Evolutionary conservation across 805 yeast genomes (phyloP), one percentile per base, ranked within the genome.

Genomic region (Ogataea naganishii): DNA sequence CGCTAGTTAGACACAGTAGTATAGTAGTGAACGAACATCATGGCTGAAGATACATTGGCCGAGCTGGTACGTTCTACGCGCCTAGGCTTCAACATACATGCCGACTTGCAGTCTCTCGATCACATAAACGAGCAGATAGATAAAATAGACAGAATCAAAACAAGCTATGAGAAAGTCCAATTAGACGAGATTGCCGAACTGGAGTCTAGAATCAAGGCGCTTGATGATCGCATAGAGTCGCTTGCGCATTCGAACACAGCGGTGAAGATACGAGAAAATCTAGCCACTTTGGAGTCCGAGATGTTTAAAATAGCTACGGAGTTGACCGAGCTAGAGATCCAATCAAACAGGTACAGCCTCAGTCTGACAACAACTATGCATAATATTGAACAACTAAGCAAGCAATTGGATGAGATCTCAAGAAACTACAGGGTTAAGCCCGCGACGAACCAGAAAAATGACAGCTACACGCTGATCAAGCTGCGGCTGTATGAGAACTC

Each of bases 401-500:
- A 34, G n/a, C 40, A 58, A 35, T 29, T 54, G 22, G 30, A 36
- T 2, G 32, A 32, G 16, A 29, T 49, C 10, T 20, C 10, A 20
- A 11, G 14, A 14, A 25, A 16, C 18, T 6, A 5, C 6, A 6
- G 11, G 18, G 11, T 14, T 24, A 12, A 11, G 12, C 14, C 9
- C 14, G 14, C 7, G 16, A 14, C n/a, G 6, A 7, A 6, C 17
- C 8, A 18, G 13, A 53, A 53, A 19, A 62, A 64, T 40, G 55
- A 56, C 29, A 66, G 70, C 43, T 55, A 71, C 8, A 59, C 62
- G 24, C 55, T 62, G 20, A 47, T 80, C 41, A 76, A 75, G 41
- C 50, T 80, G 29, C 71, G 72, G 42, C 55, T 81, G 13, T 80
- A 63, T 49, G 69, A 74, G 39, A 70, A 70, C 26, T 45, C 79